Evolutionary conservation across 768 basidiomycete species (phyloP).

Genomic region (Leccinellum albellum): DNA sequence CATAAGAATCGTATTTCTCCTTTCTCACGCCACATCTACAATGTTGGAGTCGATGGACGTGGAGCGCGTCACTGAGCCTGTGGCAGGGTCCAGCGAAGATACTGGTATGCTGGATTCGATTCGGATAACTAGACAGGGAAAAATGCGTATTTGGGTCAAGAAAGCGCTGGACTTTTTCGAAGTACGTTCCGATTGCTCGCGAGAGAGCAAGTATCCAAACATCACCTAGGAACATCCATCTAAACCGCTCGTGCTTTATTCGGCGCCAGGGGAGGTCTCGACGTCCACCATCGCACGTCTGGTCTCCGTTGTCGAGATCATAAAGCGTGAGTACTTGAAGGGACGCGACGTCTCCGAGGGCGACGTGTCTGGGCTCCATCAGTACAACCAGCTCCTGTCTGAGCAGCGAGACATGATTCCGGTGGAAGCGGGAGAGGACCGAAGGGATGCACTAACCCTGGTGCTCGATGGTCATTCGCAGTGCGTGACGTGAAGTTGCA

Average conservation of each 20-base stretch:
- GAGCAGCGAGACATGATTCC: slow-evolving; percentile 30
- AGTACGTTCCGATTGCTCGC: slow-evolving; percentile 32
- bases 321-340: slow-evolving; percentile 76
- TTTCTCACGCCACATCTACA: slow-evolving; percentile 21
- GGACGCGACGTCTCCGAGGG: slow-evolving; percentile 41
- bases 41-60: slow-evolving; percentile 15
- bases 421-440: slow-evolving; percentile 34
- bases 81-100: slow-evolving; percentile 3
- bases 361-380: slow-evolving; percentile 57
- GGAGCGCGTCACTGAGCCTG: slow-evolving; percentile 1
- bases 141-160: slow-evolving; percentile 50
- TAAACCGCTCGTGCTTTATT: slow-evolving; percentile 54
- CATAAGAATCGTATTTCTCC: background rate
- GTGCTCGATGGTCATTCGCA: slow-evolving; percentile 57
- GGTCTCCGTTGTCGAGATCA: slow-evolving; percentile 76
- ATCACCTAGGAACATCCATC: slow-evolving; percentile 43
- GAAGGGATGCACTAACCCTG: slow-evolving; percentile 22
- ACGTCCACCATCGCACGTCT: slow-evolving; percentile 53
- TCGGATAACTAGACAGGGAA: slow-evolving; percentile 55
- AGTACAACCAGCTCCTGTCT: slow-evolving; percentile 69
- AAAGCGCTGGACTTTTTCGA: slow-evolving; percentile 53
- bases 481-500: slow-evolving; percentile 36
- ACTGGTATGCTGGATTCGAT: slow-evolving; percentile 31
- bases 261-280: slow-evolving; percentile 42
- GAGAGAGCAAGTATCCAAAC: slow-evolving; percentile 4